Percentiles rank a stretch among this genome's conserved stretches.
Evolutionary conservation across 1,284 basidiomycete species (phyloP).

Genomic region (Thecaphora thlaspeos): DNA sequence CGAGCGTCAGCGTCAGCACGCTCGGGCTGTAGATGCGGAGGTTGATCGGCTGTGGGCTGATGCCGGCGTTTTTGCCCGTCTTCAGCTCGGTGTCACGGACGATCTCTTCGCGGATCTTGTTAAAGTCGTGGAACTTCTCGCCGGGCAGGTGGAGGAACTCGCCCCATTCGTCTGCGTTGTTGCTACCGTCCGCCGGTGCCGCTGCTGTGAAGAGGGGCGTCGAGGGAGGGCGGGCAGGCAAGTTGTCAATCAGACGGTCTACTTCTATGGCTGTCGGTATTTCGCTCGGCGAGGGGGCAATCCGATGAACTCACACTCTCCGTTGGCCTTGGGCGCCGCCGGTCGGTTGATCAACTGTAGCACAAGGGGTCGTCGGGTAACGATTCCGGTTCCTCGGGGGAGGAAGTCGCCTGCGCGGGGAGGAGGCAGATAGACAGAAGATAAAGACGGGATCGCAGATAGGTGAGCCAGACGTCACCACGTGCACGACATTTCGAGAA

Average conservation of each 20-base stretch:
- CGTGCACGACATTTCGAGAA: too few species aligned
- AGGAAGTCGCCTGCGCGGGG: too few species aligned
- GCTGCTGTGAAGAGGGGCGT: conserved; percentile 10
- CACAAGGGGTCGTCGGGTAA: conserved; percentile 89
- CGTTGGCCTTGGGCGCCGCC: conserved; percentile 51
- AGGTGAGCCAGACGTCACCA: too few species aligned
- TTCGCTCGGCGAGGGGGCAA: too few species aligned
- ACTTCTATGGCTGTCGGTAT: too few species aligned
- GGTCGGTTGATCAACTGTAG: conserved; percentile 85
- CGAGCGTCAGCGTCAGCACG: conserved; percentile 90
- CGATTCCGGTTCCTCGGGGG: conserved; percentile 88
- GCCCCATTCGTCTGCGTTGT: conserved; percentile 72
- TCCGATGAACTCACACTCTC: not conserved
- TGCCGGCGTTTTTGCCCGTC: conserved; percentile 97
- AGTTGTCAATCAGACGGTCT: too few species aligned
- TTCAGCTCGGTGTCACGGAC: conserved; percentile 97
- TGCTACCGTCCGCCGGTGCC: conserved; percentile 16
- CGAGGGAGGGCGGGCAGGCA: too few species aligned
- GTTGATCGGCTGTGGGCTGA: conserved; percentile 91
- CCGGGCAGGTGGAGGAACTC: conserved; percentile 97
- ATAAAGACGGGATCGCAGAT: too few species aligned
- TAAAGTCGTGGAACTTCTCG: conserved; percentile 91
- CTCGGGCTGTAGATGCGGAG: conserved; percentile 91
- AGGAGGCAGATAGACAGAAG: too few species aligned
- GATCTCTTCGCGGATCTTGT: conserved; percentile 91